Conservation (phyloP, 169 alveolate species). For the Plasmodium falciparum region DNA sequence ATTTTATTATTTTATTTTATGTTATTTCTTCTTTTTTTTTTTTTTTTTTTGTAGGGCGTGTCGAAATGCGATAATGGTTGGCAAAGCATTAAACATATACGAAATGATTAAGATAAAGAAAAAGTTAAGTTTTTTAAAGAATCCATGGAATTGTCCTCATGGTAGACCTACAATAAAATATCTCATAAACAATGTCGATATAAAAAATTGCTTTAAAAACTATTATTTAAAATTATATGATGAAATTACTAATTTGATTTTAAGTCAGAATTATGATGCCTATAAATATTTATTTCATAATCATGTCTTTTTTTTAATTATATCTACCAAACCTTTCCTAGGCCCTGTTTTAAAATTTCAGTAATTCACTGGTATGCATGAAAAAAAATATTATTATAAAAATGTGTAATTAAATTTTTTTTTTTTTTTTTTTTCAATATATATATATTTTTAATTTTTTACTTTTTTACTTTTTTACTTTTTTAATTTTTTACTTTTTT, state of each 20-base stretch:
- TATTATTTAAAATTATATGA: slow-evolving; percentile 62
- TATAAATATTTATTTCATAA: slow-evolving; percentile 58
- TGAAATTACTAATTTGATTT: slow-evolving; percentile 43
- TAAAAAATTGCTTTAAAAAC: slow-evolving; percentile 47
- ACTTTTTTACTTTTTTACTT: no score
- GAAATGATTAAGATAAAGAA: slow-evolving; percentile 92
- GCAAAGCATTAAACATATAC: slow-evolving; percentile 90
- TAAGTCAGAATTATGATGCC: slow-evolving; percentile 41
- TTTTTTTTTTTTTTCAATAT: background rate
- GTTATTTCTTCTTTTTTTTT: slow-evolving; percentile 27
- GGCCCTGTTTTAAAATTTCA: slow-evolving; percentile 65
- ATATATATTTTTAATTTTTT: background rate
- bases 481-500: no score
- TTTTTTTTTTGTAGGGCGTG: slow-evolving; percentile 92
- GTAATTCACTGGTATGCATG: background rate
- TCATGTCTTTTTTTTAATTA: slow-evolving; percentile 64
- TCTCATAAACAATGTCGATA: slow-evolving; percentile 57
- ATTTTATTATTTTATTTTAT: slow-evolving; percentile 8
- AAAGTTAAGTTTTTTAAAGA: slow-evolving; percentile 90
- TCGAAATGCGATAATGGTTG: slow-evolving; percentile 97
- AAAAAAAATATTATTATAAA: background rate
- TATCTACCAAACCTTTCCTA: slow-evolving; percentile 55
- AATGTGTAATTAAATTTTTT: background rate
- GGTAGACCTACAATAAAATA: slow-evolving; percentile 98
- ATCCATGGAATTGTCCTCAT: slow-evolving; percentile 99